These are phyloP conservation scores for Begonia peltatifolia DNA, from an alignment of 306 rosid species.

Conservation along the genomic window DNA sequence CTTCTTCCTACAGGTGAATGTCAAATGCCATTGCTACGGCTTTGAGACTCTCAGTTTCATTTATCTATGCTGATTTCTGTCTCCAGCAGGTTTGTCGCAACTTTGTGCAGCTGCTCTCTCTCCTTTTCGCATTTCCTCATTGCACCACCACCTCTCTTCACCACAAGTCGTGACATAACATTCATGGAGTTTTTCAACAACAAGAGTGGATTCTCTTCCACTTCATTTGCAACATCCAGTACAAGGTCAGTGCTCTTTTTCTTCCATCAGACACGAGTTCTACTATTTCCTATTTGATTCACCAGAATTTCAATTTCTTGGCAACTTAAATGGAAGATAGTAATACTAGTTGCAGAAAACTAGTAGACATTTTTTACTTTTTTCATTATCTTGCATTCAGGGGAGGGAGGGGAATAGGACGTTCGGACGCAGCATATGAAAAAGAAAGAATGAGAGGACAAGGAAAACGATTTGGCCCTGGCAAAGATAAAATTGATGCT, in stretches of 20 bases:
- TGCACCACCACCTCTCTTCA: background rate
- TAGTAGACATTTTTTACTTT: background rate
- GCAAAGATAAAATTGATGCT: slow-evolving; percentile 76
- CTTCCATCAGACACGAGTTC: background rate
- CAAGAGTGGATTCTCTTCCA: slow-evolving; percentile 16
- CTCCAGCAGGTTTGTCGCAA: slow-evolving; percentile 9
- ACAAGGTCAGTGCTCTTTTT: slow-evolving; percentile 18
- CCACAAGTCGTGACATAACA: slow-evolving; percentile 4
- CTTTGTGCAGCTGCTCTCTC: slow-evolving; percentile 28
- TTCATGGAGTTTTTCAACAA: slow-evolving; percentile 24
- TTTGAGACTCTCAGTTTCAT: background rate
- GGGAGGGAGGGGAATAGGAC: slow-evolving; percentile 35
- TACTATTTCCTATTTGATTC: background rate
- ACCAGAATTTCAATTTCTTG: background rate
- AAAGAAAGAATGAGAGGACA: slow-evolving; percentile 40
- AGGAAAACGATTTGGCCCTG: slow-evolving; percentile 25
- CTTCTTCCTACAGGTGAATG: too few species aligned
- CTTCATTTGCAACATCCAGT: slow-evolving; percentile 28
- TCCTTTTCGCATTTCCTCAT: slow-evolving; percentile 24
- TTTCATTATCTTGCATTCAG: background rate
- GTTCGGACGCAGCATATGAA: slow-evolving; percentile 28
- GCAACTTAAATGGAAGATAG: background rate
- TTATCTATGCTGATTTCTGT: slow-evolving; percentile 27
- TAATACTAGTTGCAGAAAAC: background rate
- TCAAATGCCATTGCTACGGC: too few species aligned